Percentiles rank a stretch among this genome's conserved stretches.
Evolutionary conservation across 495 filamentous ascomycete genomes (phyloP).

Genomic region (Cairneyella variabilis): DNA sequence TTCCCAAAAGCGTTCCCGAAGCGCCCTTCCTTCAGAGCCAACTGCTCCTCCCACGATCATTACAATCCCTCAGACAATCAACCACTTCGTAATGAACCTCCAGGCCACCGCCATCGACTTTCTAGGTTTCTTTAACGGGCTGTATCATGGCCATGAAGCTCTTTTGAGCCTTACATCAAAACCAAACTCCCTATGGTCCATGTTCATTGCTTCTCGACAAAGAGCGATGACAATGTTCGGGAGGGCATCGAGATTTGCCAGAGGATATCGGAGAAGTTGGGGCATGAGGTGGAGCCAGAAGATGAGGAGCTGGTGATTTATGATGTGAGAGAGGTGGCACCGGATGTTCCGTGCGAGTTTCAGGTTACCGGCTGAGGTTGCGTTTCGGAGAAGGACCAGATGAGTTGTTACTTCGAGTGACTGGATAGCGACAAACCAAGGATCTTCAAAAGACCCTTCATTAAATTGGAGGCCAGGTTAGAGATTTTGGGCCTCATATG

Average conservation of each 20-base stretch:
- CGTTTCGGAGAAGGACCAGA: constrained; percentile 55
- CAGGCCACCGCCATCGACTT: constrained; percentile 85
- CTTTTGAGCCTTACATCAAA: constrained; percentile 55
- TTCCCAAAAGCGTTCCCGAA: constrained; percentile 31
- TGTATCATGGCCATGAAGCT: constrained; percentile 65
- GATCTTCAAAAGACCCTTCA: no score
- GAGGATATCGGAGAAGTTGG: constrained; percentile 35
- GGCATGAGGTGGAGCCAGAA: constrained; percentile 23
- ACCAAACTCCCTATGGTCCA: constrained; percentile 75
- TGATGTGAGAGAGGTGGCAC: constrained; percentile 84
- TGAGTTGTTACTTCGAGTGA: no score
- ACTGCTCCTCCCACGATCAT: constrained; percentile 38
- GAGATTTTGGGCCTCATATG: no score
- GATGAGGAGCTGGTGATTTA: constrained; percentile 61
- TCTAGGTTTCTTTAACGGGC: constrained; percentile 75
- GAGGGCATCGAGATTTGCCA: constrained; percentile 63
- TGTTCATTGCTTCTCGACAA: constrained; percentile 82
- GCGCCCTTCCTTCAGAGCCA: constrained; percentile 27
- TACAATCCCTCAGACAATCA: constrained; percentile 63
- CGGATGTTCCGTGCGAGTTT: constrained; percentile 97
- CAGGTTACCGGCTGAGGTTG: constrained; percentile 74
- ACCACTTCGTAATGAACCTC: constrained; percentile 96
- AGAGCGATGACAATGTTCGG: constrained; percentile 63
- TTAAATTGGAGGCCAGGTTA: no score
- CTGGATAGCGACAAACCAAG: no score